These are phyloP conservation scores for Claviceps cyperi DNA, from an alignment of 2,329 filamentous ascomycete species.

Conservation along the genomic window DNA sequence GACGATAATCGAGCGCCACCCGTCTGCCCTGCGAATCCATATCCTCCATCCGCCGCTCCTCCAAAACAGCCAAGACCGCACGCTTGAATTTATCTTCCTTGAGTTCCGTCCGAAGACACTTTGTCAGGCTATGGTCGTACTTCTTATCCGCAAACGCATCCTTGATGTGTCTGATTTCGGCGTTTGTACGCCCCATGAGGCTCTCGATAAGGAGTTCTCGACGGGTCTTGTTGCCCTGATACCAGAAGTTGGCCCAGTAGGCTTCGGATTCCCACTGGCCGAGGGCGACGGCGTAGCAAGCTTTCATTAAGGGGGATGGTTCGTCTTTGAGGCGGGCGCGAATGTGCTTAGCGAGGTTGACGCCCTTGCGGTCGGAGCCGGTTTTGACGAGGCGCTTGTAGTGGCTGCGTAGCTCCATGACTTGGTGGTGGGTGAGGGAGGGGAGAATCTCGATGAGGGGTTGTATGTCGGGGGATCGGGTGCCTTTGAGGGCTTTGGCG, in stretches of 20 bases:
- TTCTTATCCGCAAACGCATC: slow-evolving; percentile 82
- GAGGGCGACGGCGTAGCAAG: slow-evolving; percentile 77
- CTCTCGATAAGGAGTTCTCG: slow-evolving; percentile 86
- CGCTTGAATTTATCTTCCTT: slow-evolving; percentile 94
- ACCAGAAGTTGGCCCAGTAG: slow-evolving; percentile 98
- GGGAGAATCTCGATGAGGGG: slow-evolving; percentile 75
- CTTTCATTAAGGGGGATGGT: slow-evolving; percentile 69
- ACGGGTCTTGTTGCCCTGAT: slow-evolving; percentile 71
- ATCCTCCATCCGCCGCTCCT: slow-evolving; percentile 75
- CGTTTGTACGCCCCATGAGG: slow-evolving; percentile 78
- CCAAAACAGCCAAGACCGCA: slow-evolving; percentile 69
- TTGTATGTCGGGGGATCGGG: slow-evolving; percentile 50
- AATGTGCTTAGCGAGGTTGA: slow-evolving; percentile 78
- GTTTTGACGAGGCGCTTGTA: slow-evolving; percentile 87
- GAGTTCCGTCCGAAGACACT: slow-evolving; percentile 84
- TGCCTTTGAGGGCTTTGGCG: slow-evolving; percentile 57
- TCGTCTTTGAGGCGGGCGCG: slow-evolving; percentile 61
- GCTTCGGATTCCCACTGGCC: slow-evolving; percentile 87
- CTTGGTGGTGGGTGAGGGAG: slow-evolving; percentile 69
- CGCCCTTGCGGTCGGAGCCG: slow-evolving; percentile 55
- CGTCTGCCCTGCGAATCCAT: slow-evolving; percentile 47
- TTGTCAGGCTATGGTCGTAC: slow-evolving; percentile 64
- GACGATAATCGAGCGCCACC: slow-evolving; percentile 39
- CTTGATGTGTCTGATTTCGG: slow-evolving; percentile 80
- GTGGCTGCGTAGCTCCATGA: slow-evolving; percentile 70